These are phyloP conservation scores for Hypericum perforatum DNA, from an alignment of 345 rosid species.

Conservation along the genomic window DNA sequence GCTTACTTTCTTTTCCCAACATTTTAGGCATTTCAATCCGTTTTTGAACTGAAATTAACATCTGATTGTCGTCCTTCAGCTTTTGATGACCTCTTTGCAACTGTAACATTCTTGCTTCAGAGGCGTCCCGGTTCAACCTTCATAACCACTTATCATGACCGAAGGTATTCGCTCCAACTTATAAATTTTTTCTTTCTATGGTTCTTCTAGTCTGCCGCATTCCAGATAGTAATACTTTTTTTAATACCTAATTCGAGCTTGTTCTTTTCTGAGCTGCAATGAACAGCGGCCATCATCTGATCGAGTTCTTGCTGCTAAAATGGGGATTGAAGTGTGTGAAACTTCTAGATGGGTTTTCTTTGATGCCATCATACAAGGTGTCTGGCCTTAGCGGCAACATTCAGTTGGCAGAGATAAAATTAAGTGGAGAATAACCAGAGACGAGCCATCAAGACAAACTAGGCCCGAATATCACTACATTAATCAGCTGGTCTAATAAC, in stretches of 20 bases:
- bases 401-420: conserved; percentile 62
- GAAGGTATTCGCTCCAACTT: conserved; percentile 44
- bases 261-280: background rate
- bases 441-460: no score
- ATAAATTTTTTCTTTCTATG: background rate
- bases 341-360: conserved; percentile 69
- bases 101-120: conserved; percentile 63
- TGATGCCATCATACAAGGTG: conserved; percentile 67
- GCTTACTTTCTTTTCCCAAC: background rate
- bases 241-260: background rate
- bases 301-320: conserved; percentile 78
- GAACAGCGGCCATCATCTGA: conserved; percentile 84
- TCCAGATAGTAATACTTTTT: no score
- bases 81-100: conserved; percentile 80
- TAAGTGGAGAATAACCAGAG: conserved; percentile 21
- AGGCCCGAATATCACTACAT: no score
- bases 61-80: conserved; percentile 31
- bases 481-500: no score
- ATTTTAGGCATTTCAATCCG: background rate
- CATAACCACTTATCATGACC: conserved; percentile 79
- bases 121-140: conserved; percentile 65
- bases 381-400: conserved; percentile 54
- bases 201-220: no score
- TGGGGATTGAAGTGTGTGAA: conserved; percentile 76
- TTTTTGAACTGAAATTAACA: conserved; percentile 9